A percentile compares a stretch with the other conserved stretches of the same genome.
Conservation (phyloP, 768 basidiomycete genomes). For the Leccinum rimulosum region DNA sequence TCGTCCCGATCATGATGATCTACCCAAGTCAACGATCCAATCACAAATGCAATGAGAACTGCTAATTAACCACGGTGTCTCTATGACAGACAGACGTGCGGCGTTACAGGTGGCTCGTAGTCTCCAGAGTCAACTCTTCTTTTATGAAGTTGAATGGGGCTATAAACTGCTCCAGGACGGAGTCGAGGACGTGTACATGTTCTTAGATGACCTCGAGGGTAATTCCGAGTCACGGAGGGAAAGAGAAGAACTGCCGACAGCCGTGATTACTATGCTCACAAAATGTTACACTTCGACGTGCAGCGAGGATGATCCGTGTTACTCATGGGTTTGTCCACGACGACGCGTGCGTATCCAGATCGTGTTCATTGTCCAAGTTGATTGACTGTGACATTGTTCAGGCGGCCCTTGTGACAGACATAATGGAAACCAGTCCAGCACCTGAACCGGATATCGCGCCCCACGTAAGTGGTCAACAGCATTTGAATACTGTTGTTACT, state of each 20-base stretch:
- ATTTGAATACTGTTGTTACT: not conserved
- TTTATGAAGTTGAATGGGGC: constrained; percentile 97
- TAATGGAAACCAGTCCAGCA: constrained; percentile 19
- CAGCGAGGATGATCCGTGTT: constrained; percentile 76
- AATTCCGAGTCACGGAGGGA: constrained; percentile 57
- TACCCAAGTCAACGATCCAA: constrained; percentile 77
- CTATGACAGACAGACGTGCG: constrained; percentile 74
- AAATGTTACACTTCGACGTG: constrained; percentile 89
- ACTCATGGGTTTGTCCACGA: constrained; percentile 74
- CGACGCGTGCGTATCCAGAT: constrained; percentile 46
- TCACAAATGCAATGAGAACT: constrained; percentile 83
- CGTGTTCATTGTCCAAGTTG: constrained; percentile 1
- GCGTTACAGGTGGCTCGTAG: constrained; percentile 88
- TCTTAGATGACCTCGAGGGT: constrained; percentile 78
- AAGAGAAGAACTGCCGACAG: constrained; percentile 77
- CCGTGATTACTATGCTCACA: constrained; percentile 86
- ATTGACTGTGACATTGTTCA: constrained; percentile 13
- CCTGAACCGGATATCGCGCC: constrained; percentile 29
- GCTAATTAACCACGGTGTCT: constrained; percentile 68
- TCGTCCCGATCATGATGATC: constrained; percentile 3
- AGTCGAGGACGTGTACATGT: constrained; percentile 92
- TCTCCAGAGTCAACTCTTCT: constrained; percentile 89
- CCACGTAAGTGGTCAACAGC: constrained; percentile 32
- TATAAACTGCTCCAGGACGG: constrained; percentile 77
- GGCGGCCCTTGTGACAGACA: constrained; percentile 25